Evolutionary conservation across 768 basidiomycete species (phyloP).

Genomic region (Tubosaeta brunneosetosa): DNA sequence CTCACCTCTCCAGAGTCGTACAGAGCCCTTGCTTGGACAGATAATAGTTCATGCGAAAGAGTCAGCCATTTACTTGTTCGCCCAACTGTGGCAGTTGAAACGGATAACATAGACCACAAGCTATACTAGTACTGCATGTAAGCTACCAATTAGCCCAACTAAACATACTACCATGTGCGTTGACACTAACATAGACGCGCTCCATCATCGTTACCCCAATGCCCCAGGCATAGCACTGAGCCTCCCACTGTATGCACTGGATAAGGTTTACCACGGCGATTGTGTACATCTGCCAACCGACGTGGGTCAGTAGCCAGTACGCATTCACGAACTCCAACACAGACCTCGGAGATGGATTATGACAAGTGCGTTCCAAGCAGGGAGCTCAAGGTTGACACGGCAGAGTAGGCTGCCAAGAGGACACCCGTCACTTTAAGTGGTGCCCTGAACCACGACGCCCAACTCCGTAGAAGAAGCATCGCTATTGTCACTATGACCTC

Average conservation of each 20-base stretch:
- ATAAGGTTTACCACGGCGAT: background rate
- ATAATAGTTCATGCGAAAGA: no score
- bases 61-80: no score
- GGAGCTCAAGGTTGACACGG: background rate
- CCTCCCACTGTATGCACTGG: constrained; percentile 10
- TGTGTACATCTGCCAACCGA: constrained; percentile 2
- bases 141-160: background rate
- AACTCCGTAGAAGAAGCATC: constrained; percentile 1
- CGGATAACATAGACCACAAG: background rate
- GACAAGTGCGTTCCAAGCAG: background rate
- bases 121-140: background rate
- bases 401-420: background rate
- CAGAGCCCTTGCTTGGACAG: no score
- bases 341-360: background rate
- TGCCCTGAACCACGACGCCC: constrained; percentile 6
- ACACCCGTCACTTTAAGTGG: background rate
- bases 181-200: background rate
- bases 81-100: no score
- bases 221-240: background rate
- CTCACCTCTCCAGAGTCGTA: no score
- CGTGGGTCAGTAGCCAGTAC: background rate
- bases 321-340: background rate
- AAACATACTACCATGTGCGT: background rate
- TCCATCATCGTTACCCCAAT: background rate
- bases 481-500: background rate